Conservation (phyloP, 768 basidiomycete species). For the Flagelloscypha sp. region DNA sequence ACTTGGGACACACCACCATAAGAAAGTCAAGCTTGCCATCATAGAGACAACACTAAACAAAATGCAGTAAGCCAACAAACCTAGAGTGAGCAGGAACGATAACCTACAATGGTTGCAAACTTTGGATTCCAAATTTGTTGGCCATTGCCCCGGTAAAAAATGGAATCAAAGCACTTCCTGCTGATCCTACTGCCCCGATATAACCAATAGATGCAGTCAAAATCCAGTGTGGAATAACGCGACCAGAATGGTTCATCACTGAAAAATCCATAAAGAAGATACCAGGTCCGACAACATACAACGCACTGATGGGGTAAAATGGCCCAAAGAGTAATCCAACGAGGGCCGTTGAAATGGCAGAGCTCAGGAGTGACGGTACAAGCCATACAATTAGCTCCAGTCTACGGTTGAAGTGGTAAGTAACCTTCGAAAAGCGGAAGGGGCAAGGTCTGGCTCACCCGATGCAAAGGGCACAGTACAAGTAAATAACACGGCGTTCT, state of each 20-base stretch:
- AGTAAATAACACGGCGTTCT: constrained; percentile 42
- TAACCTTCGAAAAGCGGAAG: no score
- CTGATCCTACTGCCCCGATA: constrained; percentile 62
- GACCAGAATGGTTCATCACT: constrained; percentile 63
- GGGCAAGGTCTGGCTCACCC: constrained; percentile 22
- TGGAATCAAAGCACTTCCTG: constrained; percentile 66
- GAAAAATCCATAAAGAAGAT: no score
- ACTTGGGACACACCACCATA: constrained; percentile 49
- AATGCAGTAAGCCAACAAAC: no score
- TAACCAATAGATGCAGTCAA: constrained; percentile 58
- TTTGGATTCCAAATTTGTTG: constrained; percentile 42
- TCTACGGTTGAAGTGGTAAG: constrained; percentile 26
- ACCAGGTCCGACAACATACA: no score
- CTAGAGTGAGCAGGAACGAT: constrained; percentile 2
- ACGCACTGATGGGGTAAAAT: constrained; percentile 67
- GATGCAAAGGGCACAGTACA: constrained; percentile 45
- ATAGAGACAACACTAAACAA: constrained; percentile 52
- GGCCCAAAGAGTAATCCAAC: constrained; percentile 68
- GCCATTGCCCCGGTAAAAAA: constrained; percentile 69
- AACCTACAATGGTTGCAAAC: constrained; percentile 55
- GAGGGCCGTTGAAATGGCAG: constrained; percentile 55
- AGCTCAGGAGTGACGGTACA: constrained; percentile 54
- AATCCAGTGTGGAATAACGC: constrained; percentile 64
- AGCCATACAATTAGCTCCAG: constrained; percentile 66
- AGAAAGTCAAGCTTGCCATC: constrained; percentile 48